Evolutionary conservation across 2,329 filamentous ascomycete species (phyloP).

Genomic region (Microsporum canis): DNA sequence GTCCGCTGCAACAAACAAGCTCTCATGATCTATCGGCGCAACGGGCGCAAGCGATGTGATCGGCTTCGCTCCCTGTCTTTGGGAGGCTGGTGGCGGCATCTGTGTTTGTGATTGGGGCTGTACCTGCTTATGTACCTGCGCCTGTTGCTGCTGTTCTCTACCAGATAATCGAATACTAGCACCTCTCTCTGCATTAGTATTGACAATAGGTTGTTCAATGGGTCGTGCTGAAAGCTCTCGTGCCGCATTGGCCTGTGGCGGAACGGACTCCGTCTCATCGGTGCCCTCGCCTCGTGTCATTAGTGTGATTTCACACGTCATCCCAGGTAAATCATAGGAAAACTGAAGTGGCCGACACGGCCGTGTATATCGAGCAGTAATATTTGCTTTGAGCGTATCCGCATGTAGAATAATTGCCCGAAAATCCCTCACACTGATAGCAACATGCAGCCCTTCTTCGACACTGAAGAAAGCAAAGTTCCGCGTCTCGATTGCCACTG

Average conservation of each 20-base stretch:
- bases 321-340: conserved; percentile 45
- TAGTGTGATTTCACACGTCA: conserved; percentile 50
- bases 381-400: conserved; percentile 43
- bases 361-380: conserved; percentile 49
- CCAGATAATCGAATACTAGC: neutral
- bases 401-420: conserved; percentile 53
- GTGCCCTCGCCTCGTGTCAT: conserved; percentile 52
- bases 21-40: conserved; percentile 26
- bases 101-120: neutral
- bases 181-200: neutral
- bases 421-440: conserved; percentile 56
- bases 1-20: conserved; percentile 50
- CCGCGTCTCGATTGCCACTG: conserved; percentile 49
- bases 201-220: conserved; percentile 11
- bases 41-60: neutral
- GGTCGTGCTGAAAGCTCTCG: conserved; percentile 32
- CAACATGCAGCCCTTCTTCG: conserved; percentile 49
- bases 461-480: conserved; percentile 52
- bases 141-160: neutral
- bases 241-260: conserved; percentile 29
- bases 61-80: neutral
- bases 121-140: neutral
- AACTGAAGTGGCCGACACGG: conserved; percentile 51
- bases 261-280: conserved; percentile 29
- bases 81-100: neutral